phyloP scores from a whole-genome alignment of 2,329 filamentous ascomycete genomes.

The Cladosporium velox region DNA sequence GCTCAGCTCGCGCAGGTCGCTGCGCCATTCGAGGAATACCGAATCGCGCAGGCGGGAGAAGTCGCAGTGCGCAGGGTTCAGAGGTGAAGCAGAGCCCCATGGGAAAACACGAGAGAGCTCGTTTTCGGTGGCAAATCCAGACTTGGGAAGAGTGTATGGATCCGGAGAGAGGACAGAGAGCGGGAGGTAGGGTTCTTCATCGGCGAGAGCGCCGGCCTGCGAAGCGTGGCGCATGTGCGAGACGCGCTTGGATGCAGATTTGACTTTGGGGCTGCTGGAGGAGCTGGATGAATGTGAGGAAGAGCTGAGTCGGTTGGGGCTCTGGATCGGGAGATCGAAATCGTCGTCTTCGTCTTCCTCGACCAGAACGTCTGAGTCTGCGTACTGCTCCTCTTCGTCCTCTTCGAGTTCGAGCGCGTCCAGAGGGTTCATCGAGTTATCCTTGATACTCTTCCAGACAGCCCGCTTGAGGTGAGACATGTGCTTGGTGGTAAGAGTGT shows the following conservation, averaged over 20 bases:
- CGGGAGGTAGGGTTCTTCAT: constrained; percentile 69
- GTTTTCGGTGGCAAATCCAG: constrained; percentile 78
- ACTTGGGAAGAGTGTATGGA: constrained; percentile 71
- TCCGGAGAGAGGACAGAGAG: constrained; percentile 94
- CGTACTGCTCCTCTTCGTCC: constrained; percentile 57
- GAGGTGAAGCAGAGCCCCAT: constrained; percentile 95
- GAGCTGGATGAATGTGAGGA: constrained; percentile 38
- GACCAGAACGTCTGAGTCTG: constrained; percentile 35
- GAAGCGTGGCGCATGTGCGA: constrained; percentile 45
- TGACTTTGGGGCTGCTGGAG: constrained; percentile 28
- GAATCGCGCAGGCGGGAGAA: constrained; percentile 87
- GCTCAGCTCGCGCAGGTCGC: constrained; percentile 85
- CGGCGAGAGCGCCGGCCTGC: constrained; percentile 41
- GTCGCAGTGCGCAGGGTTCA: constrained; percentile 89
- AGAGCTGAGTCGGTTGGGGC: constrained; percentile 38
- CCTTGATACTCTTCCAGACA: constrained; percentile 85
- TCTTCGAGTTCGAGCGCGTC: constrained; percentile 81
- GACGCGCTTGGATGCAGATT: constrained; percentile 31
- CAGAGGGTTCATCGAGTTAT: constrained; percentile 81
- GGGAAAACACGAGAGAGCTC: constrained; percentile 73
- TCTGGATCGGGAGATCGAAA: constrained; percentile 36
- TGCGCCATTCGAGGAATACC: constrained; percentile 91
- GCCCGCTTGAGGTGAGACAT: constrained; percentile 90
- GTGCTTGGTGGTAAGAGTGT: constrained; percentile 92
- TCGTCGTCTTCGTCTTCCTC: constrained; percentile 41